Base-by-base conservation (phyloP, 2,329 filamentous ascomycete species). In the Periconia macrospinosa region DNA sequence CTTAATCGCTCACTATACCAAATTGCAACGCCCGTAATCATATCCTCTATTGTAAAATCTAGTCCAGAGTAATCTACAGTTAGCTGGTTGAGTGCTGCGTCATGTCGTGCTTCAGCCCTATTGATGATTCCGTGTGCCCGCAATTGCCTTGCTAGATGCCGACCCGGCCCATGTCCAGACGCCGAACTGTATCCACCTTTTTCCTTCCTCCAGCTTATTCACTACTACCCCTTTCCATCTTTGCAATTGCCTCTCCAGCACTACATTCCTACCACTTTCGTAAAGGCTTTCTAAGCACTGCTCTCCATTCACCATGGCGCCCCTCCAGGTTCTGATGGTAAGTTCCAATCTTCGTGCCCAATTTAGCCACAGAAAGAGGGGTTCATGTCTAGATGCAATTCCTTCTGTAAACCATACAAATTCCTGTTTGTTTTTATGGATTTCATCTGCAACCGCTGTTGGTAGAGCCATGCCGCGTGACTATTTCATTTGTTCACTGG, bases 271-370 rank as follows among this genome's bases (percentile, higher is more conserved):
- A 15, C 15, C 49, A 50, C 20, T 27, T 27, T 27, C 8, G 23
- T 27, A 8, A 5, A 27, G 5, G 5, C 23, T 10, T n/a, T 37
- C 15, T n/a, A n/a, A 37, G 33, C 5, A 37, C 5, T 6, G 3
- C 11, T 37, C 33, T 37, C 30, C 33, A 55, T 37, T 49, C 61
- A 68, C 48, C 55, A 81, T 81, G 79, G 78, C 78, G 27, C 78
- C 78, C 43, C 69, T 77, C 61, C 76, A 80, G 65, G 78, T 81
- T 54, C 71, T 76, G 55, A 81, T 81, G 79, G 77, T 76, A 58
- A 50, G 62, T 60, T 53, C 45, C 27, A 52, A 30, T 27, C 46
- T 58, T 59, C 30, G 35, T 52, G 50, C 50, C 27, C 48, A 27
- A 5, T 27, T 27, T 3, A 8, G 23, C 23, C 23, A 27, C 23